Evolutionary conservation across 2,329 filamentous ascomycete species (phyloP), one percentile per base, ranked within the genome.

Genomic region (Beauveria scarabaeidicola): DNA sequence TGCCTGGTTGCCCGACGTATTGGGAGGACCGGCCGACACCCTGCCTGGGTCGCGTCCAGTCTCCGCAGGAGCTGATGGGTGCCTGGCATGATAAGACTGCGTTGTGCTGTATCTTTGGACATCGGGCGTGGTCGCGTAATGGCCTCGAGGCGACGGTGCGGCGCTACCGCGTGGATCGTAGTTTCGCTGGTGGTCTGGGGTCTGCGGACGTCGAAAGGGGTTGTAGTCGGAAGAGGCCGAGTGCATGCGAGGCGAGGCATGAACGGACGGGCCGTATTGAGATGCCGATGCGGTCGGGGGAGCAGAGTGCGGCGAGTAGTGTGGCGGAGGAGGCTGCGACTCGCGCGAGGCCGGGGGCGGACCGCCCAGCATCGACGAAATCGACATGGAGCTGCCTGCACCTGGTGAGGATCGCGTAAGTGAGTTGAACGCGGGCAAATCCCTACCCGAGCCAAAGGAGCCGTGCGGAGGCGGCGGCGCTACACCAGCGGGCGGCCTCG

Each of bases 121-220:
- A 64, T 85, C 84, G 27, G 82, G 83, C 0, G 83, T 85, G 3
- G 82, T 81, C 7, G 74, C 75, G 63, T 81, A 82, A 43, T 76
- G 70, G 58, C 73, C 74, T 64, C 79, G 74, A 6, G 80, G 80
- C 15, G 81, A 82, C 5, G 75, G 76, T 17, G 75, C 76, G 3
- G 74, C 68, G 62, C 73, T 72, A 25, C 73, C 74, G 66, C 80
- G 74, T 43, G 73, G 74, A 62, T 77, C 77, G 73, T 84, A 83
- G 59, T 75, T 74, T 66, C 82, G 79, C 51, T 80, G 77, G 62
- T 86, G 84, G 48, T 91, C 88, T n/a, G 88, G 88, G 0, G 88
- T 91, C 61, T 89, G 85, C 2, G 88, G 88, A 62, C 87, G 79
- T 63, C 86, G 80, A 69, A 82, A 87, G 5, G 81, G 78, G 55